A percentile compares a stretch with the other conserved stretches of the same genome.
Conservation (phyloP, 352 stramenopile species). For the Salisapilia sapeloensis region DNA sequence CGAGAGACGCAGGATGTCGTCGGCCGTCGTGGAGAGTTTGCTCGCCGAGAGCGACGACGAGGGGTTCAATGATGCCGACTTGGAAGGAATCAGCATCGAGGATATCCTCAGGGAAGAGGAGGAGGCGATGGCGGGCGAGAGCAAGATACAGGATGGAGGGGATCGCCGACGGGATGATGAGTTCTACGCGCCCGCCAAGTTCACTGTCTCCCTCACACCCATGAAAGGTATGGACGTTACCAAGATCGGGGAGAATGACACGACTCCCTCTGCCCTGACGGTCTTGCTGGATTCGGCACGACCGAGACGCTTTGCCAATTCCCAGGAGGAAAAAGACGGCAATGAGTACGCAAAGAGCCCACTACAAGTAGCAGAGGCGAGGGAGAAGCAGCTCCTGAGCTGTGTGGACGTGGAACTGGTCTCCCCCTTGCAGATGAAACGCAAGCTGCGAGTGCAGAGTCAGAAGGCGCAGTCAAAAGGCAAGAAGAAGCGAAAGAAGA, state of each 20-base stretch:
- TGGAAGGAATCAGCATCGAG: slow-evolving; percentile 47
- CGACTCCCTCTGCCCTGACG: too few species aligned
- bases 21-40: slow-evolving; percentile 24
- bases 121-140: slow-evolving; percentile 10
- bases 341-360: too few species aligned
- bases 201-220: slow-evolving; percentile 15
- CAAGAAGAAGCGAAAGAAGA: slow-evolving; percentile 28
- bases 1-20: slow-evolving; percentile 2
- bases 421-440: slow-evolving; percentile 69
- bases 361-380: slow-evolving; percentile 61
- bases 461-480: slow-evolving; percentile 40
- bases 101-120: slow-evolving; percentile 60
- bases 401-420: slow-evolving; percentile 70
- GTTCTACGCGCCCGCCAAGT: slow-evolving; percentile 57
- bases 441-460: slow-evolving; percentile 43
- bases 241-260: too few species aligned
- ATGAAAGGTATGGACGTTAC: too few species aligned
- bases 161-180: slow-evolving; percentile 22
- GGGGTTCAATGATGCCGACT: slow-evolving; percentile 41
- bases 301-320: too few species aligned
- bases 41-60: slow-evolving; percentile 53
- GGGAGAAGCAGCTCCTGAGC: slow-evolving; percentile 67
- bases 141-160: slow-evolving; percentile 6
- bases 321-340: too few species aligned
- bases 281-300: too few species aligned